Evolutionary conservation across 2,329 filamentous ascomycete species (phyloP).

Genomic region (Hymenoscyphus fraxineus): DNA sequence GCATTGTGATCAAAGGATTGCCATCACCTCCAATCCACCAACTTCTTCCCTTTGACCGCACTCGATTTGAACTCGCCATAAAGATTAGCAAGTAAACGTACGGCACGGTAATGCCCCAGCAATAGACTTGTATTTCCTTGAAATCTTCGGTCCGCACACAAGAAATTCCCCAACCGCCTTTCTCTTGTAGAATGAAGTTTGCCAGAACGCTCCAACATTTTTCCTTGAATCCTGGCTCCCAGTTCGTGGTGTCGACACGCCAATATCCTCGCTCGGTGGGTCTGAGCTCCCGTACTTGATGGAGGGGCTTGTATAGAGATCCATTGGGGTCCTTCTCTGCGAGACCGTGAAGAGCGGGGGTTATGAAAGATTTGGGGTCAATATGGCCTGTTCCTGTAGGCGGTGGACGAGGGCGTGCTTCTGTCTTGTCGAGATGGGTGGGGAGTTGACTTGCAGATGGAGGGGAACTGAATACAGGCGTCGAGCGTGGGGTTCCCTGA

Average conservation of each 20-base stretch:
- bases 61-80: slow-evolving; percentile 61
- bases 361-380: slow-evolving; percentile 49
- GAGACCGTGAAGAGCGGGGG: slow-evolving; percentile 51
- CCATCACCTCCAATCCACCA: slow-evolving; percentile 66
- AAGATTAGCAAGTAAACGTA: slow-evolving; percentile 75
- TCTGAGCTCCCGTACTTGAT: slow-evolving; percentile 47
- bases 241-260: slow-evolving; percentile 57
- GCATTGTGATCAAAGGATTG: slow-evolving; percentile 46
- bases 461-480: background rate
- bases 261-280: slow-evolving; percentile 75
- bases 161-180: slow-evolving; percentile 65
- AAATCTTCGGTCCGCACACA: slow-evolving; percentile 44
- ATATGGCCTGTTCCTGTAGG: slow-evolving; percentile 42
- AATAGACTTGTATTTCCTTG: slow-evolving; percentile 61
- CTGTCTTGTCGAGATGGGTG: slow-evolving; percentile 32
- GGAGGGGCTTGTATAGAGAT: slow-evolving; percentile 50
- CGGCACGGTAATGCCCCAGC: slow-evolving; percentile 70
- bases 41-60: slow-evolving; percentile 51
- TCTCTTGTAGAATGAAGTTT: slow-evolving; percentile 55
- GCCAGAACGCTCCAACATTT: slow-evolving; percentile 60
- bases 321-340: slow-evolving; percentile 48
- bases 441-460: background rate
- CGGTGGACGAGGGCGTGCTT: slow-evolving; percentile 54
- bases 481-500: background rate
- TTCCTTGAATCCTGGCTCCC: slow-evolving; percentile 47